Base-by-base conservation (phyloP, 2,329 filamentous ascomycete genomes). In the Fusarium beomiforme region DNA sequence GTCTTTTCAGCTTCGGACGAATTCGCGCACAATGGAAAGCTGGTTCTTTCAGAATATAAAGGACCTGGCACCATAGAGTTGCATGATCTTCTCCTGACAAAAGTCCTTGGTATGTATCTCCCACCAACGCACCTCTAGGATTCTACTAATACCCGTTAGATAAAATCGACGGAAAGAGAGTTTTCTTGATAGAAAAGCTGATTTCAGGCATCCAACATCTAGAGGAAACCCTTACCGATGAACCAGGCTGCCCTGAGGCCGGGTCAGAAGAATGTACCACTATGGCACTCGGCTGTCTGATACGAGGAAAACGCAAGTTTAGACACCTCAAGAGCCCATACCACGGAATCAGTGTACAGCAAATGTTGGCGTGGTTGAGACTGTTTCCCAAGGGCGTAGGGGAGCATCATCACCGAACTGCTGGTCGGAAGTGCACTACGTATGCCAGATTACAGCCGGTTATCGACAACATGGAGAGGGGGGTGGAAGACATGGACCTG, bases 101-200 rank as follows among this genome's bases (percentile, higher is more conserved):
- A 31, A 13, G 24, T 42, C 2, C n/a, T 54, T 16, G 17, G 36
- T 53, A 5, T 2, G 50, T 29, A 19, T n/a, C n/a, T 21, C 9
- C n/a, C 19, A 14, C 5, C 11, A 12, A 29, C 12, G 5, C 6
- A 5, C 29, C 10, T 17, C 24, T 7, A 13, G 4, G 4, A 2
- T 9, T 17, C 14, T 16, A 12, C 21, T 33, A 9, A 53, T 21
- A 4, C 16, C 2, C 1, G 10, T 11, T 6, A 42, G 36, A 23
- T 3, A 23, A 31, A 14, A 19, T 29, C 0, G 24, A 54, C 11
- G 26, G n/a, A 0, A 21, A 42, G 24, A 31, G 50, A 14, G n/a
- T 29, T 1, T 1, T 8, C 1, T 7, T 31, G 24, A 42, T 54
- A 0, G 19, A 42, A n/a, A 37, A 54, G 8, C 5, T 41, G 5